phyloP scores from a whole-genome alignment of 345 rosid genomes.

The Citropsis articulata region DNA sequence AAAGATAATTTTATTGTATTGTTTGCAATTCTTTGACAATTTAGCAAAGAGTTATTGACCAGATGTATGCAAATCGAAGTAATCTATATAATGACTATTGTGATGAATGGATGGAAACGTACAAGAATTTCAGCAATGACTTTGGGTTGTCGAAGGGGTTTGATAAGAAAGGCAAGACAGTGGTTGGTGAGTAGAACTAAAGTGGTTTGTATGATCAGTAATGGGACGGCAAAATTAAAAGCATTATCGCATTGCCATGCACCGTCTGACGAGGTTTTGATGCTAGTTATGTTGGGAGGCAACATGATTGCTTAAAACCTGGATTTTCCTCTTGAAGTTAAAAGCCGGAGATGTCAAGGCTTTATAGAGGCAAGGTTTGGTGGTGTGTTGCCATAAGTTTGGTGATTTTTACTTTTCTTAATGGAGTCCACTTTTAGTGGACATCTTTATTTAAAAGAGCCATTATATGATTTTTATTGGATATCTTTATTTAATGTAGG shows the following conservation, averaged over 20 bases:
- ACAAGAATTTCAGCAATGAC: slow-evolving; percentile 91
- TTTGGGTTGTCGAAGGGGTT: slow-evolving; percentile 89
- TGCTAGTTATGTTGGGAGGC: slow-evolving; percentile 18
- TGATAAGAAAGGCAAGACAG: slow-evolving; percentile 63
- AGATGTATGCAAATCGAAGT: no score
- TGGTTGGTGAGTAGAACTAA: slow-evolving; percentile 42
- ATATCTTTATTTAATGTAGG: no score
- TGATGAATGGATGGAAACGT: slow-evolving; percentile 10
- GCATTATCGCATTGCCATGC: slow-evolving; percentile 53
- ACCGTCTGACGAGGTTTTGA: slow-evolving; percentile 36
- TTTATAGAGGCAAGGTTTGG: neutral
- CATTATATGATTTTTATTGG: no score
- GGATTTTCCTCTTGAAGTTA: neutral
- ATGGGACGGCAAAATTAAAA: slow-evolving; percentile 32
- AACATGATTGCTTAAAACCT: neutral
- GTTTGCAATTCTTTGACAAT: no score
- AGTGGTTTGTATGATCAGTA: slow-evolving; percentile 28
- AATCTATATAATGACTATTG: no score
- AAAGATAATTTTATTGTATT: no score
- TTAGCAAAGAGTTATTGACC: no score
- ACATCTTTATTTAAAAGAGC: neutral
- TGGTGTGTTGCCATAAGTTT: neutral
- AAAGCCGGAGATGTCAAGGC: neutral
- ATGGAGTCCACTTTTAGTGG: neutral
- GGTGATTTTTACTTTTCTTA: neutral